Evolutionary conservation across 2,329 filamentous ascomycete genomes (phyloP).

Genomic region (Cercospora sojina): DNA sequence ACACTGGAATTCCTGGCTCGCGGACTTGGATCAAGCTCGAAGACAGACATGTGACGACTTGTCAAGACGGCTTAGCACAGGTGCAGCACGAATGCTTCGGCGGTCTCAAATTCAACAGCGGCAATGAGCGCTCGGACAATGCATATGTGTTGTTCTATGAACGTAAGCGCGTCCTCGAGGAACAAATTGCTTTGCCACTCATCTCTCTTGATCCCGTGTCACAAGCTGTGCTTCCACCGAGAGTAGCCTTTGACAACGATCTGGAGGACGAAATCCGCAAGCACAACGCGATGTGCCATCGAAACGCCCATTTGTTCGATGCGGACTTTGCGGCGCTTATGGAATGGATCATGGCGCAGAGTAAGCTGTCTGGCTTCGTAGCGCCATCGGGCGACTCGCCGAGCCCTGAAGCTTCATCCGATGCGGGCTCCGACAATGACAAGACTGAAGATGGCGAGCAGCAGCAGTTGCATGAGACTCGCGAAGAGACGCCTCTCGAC

Average conservation of each 20-base stretch:
- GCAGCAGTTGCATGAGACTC: neutral
- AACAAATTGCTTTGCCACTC: slow-evolving; percentile 16
- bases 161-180: slow-evolving; percentile 35
- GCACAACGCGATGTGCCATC: slow-evolving; percentile 22
- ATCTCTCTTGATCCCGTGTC: slow-evolving; percentile 12
- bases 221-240: slow-evolving; percentile 19
- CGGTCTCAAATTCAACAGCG: slow-evolving; percentile 57
- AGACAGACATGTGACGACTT: slow-evolving; percentile 75
- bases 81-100: slow-evolving; percentile 75
- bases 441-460: neutral
- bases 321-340: slow-evolving; percentile 25
- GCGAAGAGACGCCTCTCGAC: neutral
- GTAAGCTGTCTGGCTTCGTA: neutral
- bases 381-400: slow-evolving; percentile 2
- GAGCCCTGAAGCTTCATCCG: neutral
- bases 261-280: slow-evolving; percentile 16
- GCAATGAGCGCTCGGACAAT: slow-evolving; percentile 56
- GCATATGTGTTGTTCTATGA: slow-evolving; percentile 99
- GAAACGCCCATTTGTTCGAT: slow-evolving; percentile 30
- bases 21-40: slow-evolving; percentile 87
- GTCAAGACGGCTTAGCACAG: slow-evolving; percentile 62
- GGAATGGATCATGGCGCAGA: slow-evolving; percentile 23
- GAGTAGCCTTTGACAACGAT: slow-evolving; percentile 14
- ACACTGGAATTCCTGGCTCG: slow-evolving; percentile 48
- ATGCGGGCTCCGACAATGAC: slow-evolving; percentile 7